Conservation (phyloP, 2,329 filamentous ascomycete species). For the Cucurbitaria berberidis region DNA sequence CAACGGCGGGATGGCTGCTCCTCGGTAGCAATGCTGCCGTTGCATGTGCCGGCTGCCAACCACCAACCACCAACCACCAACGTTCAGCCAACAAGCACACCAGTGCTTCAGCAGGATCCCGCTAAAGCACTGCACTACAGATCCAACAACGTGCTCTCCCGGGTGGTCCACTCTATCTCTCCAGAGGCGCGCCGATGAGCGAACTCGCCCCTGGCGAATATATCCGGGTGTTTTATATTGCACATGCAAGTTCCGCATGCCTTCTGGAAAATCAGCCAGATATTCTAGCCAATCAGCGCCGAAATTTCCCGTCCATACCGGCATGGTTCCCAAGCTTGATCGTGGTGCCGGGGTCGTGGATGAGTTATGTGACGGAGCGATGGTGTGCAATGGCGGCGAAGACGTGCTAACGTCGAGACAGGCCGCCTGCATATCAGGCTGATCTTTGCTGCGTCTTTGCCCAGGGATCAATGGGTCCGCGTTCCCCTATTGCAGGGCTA, state of each 20-base stretch:
- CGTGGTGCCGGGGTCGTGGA: constrained; percentile 16
- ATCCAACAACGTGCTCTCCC: constrained; percentile 33
- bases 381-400: constrained; percentile 16
- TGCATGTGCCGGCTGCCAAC: constrained; percentile 23
- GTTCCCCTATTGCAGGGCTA: constrained; percentile 12
- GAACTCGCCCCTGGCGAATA: constrained; percentile 26
- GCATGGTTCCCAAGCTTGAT: constrained; percentile 20
- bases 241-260: constrained; percentile 14
- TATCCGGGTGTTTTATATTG: constrained; percentile 29
- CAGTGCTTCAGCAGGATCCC: constrained; percentile 14
- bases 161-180: constrained; percentile 13
- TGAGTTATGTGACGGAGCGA: constrained; percentile 17
- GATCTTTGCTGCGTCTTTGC: constrained; percentile 31
- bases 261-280: constrained; percentile 24
- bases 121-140: constrained; percentile 30
- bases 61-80: constrained; percentile 11
- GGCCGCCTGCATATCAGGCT: constrained; percentile 43
- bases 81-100: constrained; percentile 23
- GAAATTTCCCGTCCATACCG: constrained; percentile 13
- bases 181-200: constrained; percentile 23
- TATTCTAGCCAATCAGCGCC: constrained; percentile 27
- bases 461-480: constrained; percentile 33
- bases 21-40: constrained; percentile 39
- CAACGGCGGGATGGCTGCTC: constrained; percentile 28
- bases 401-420: constrained; percentile 27